Conservation (phyloP, 1,284 basidiomycete genomes). For the Termitomyces sp. region DNA sequence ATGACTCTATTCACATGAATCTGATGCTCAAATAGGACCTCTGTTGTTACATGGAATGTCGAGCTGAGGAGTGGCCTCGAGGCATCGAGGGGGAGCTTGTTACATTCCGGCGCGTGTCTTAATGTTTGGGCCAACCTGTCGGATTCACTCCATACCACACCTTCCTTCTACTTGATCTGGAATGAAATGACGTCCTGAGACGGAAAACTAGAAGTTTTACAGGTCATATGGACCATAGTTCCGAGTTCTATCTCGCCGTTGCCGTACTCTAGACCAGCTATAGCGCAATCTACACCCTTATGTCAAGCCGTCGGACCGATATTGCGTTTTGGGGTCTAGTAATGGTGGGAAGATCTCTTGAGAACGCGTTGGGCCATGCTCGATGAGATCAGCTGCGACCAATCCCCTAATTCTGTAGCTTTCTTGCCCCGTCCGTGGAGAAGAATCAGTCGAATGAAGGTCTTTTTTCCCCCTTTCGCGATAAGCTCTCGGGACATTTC, state of each 20-base stretch:
- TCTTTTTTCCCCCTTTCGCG: neutral
- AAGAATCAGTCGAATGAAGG: neutral
- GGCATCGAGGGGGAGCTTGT: neutral
- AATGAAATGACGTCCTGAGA: conserved; percentile 14
- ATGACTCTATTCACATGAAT: conserved; percentile 11
- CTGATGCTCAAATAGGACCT: conserved; percentile 7
- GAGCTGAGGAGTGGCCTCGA: neutral
- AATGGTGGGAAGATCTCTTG: conserved; percentile 8
- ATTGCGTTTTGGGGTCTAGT: conserved; percentile 4
- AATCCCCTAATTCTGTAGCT: conserved; percentile 4
- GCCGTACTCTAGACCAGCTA: conserved; percentile 8
- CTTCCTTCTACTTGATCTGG: conserved; percentile 9
- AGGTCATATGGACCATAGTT: conserved; percentile 9
- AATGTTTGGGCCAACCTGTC: conserved; percentile 3
- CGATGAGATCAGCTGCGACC: conserved; percentile 1
- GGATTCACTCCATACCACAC: conserved; percentile 1
- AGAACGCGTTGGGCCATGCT: neutral
- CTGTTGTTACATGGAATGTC: neutral
- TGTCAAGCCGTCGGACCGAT: conserved; percentile 13
- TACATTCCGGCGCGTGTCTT: conserved; percentile 1
- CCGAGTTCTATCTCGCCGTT: conserved; percentile 5
- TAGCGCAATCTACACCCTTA: conserved; percentile 8
- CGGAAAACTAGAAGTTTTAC: neutral
- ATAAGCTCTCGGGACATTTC: neutral
- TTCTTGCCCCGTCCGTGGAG: neutral